Evolutionary conservation across 2,329 filamentous ascomycete genomes (phyloP), one percentile per base, ranked within the genome.

Genomic region (Falciphora oryzae): DNA sequence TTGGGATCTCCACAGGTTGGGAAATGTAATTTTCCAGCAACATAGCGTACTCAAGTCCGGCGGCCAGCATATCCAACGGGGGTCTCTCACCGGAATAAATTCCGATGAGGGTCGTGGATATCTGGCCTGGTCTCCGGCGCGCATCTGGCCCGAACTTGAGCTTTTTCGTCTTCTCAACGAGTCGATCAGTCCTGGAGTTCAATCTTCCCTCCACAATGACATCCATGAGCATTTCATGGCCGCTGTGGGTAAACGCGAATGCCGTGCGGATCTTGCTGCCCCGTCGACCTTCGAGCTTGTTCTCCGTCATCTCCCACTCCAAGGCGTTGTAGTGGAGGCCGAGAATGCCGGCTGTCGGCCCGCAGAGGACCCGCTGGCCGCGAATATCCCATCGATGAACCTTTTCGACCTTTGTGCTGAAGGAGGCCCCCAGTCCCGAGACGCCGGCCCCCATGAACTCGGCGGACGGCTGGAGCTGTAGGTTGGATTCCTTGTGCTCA

Each of bases 201-300:
- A 69, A 63, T 16, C 64, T 63, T 10, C 67, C 68, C 13, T 63
- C 22, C 14, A 69, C 67, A 38, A 67, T 53, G 13, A 69, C 66
- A 31, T 62, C 61, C 56, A 69, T 68, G 28, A 60, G 35, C 57
- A 69, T 68, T 8, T 63, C 57, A 14, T 65, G 31, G 22, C 53
- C 27, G 53, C 64, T 65, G 57, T 69, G 66, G 3, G 64, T 58
- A 28, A 68, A 67, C 4, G 68, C 62, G 18, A 69, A 68, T 0
- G 53, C 68, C 6, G 68, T 69, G 57, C 65, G 66, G 5, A 65
- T 25, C 53, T 65, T 61, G 32, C 59, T 64, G 32, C 27, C 58
- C 22, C 62, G 65, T 11, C 31, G 27, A 1, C 62, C n/a, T 18
- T 68, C 64, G 29, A 68, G 64, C 16, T 68, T 63, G 62, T 69